Base-by-base conservation (phyloP, 2,329 filamentous ascomycete species). In the Coniella lustricola region DNA sequence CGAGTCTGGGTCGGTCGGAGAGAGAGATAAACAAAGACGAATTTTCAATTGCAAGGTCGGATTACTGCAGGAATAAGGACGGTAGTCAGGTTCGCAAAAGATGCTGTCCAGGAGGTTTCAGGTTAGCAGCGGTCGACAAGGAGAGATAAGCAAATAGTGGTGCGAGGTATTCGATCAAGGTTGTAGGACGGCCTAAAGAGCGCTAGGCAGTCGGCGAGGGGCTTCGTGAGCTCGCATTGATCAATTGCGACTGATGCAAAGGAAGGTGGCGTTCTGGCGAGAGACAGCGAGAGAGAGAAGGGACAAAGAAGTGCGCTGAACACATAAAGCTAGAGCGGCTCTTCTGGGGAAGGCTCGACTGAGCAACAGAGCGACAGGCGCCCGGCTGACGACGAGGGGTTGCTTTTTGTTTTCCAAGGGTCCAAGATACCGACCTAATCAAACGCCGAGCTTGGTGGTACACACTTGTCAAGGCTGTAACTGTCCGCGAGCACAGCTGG, bases 101-200 rank as follows among this genome's bases (percentile, higher is more conserved):
- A 33, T 37, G 35, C 40, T 51, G 31, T n/a, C 17, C 8, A 41
- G 14, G 31, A 46, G 16, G 35, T 5, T 50, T 50, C 35, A 50
- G 51, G 22, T 50, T 53, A 53, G 48, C 48, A 48, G 48, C 44
- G 12, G 40, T 33, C 42, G 35, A 41, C 36, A 40, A 20, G 25
- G 25, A 5, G 25, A 29, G 43, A 34, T 44, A 29, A 17, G 45
- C 34, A 16, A 16, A 17, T 29, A 32, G 21, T 31, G 7, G 25
- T 29, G 5, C 25, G 18, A 18, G 38, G 25, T 7, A 17, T n/a
- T 39, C 32, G 22, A 17, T 16, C 21, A 41, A 17, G 9, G 21
- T 17, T 41, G 38, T 16, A 5, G 21, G 29, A n/a, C n/a, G 36
- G n/a, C 8, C 12, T 20, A 22, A 40, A 7, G 21, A 17, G 22